Evolutionary conservation across 2,329 filamentous ascomycete species (phyloP).

Genomic region (Claviceps monticola): DNA sequence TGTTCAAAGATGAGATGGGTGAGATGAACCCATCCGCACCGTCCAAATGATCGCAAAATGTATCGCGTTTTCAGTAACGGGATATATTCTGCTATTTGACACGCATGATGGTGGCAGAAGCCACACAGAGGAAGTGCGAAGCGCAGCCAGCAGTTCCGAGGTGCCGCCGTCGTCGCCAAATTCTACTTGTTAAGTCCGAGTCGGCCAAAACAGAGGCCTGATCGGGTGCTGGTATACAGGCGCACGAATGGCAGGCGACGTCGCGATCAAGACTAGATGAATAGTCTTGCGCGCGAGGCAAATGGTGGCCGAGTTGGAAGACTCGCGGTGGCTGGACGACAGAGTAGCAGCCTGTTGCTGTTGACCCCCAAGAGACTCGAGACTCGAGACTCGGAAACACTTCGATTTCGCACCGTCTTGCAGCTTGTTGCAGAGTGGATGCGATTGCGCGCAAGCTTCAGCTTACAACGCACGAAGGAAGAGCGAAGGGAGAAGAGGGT

Average conservation of each 20-base stretch:
- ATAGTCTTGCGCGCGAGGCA: not conserved
- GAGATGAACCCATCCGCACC: conserved; percentile 14
- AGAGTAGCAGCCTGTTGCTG: not conserved
- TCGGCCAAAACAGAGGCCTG: conserved; percentile 1
- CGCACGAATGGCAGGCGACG: not conserved
- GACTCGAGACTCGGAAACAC: not conserved
- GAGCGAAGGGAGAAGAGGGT: not conserved
- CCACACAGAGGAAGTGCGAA: not conserved
- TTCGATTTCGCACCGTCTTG: not conserved
- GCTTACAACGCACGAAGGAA: not conserved
- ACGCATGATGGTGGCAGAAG: conserved; percentile 9
- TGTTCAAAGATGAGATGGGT: not conserved
- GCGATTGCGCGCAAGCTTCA: not conserved
- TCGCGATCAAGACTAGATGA: not conserved
- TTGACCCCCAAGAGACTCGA: not conserved
- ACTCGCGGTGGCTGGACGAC: not conserved
- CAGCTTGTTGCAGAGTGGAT: not conserved
- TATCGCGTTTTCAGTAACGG: conserved; percentile 5
- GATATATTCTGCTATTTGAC: conserved; percentile 8
- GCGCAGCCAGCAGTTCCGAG: conserved; percentile 1
- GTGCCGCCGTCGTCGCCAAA: conserved; percentile 4
- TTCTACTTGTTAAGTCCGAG: not conserved
- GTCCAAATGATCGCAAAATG: conserved; percentile 5
- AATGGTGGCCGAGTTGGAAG: not conserved
- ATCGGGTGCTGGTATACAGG: not conserved